phyloP scores from a whole-genome alignment of 768 basidiomycete species.

The Mycena leptocephala region DNA sequence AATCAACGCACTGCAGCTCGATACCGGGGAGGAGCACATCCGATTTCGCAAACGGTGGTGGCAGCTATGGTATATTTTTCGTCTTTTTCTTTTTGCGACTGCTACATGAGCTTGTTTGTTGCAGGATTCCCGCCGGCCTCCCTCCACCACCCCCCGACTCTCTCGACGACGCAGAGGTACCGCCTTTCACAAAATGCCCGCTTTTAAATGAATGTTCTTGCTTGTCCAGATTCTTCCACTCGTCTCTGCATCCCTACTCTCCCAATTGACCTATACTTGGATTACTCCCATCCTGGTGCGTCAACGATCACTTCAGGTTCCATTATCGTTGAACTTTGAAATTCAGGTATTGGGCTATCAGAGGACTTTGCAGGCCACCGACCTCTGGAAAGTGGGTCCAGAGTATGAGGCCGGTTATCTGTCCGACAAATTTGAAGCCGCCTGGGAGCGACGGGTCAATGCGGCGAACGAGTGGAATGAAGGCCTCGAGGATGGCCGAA shows the following conservation, averaged over 20 bases:
- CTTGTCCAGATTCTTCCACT: conserved; percentile 68
- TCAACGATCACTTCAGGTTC: not conserved
- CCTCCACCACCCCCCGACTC: conserved; percentile 71
- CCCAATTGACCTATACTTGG: conserved; percentile 77
- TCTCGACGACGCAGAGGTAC: conserved; percentile 70
- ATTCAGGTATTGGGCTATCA: conserved; percentile 76
- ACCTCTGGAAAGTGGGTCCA: conserved; percentile 79
- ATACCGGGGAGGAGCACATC: conserved; percentile 56
- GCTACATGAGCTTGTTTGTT: not conserved
- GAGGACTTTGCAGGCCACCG: conserved; percentile 81
- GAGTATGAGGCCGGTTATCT: conserved; percentile 66
- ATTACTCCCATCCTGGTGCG: conserved; percentile 73
- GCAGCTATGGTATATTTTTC: conserved; percentile 65
- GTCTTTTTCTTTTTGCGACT: not conserved
- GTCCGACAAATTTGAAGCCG: conserved; percentile 67
- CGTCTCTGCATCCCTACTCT: conserved; percentile 70
- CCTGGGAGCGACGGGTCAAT: conserved; percentile 66
- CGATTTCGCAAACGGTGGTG: conserved; percentile 66
- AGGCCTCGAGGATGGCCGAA: conserved; percentile 60
- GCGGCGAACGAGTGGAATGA: conserved; percentile 73
- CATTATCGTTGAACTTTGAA: not conserved
- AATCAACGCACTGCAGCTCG: conserved; percentile 52
- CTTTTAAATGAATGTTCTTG: not conserved
- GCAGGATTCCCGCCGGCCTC: conserved; percentile 72
- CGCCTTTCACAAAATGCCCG: conserved; percentile 10